Evolutionary conservation across 352 stramenopile genomes (phyloP).

Genomic region (Phytophthora citrophthora): DNA sequence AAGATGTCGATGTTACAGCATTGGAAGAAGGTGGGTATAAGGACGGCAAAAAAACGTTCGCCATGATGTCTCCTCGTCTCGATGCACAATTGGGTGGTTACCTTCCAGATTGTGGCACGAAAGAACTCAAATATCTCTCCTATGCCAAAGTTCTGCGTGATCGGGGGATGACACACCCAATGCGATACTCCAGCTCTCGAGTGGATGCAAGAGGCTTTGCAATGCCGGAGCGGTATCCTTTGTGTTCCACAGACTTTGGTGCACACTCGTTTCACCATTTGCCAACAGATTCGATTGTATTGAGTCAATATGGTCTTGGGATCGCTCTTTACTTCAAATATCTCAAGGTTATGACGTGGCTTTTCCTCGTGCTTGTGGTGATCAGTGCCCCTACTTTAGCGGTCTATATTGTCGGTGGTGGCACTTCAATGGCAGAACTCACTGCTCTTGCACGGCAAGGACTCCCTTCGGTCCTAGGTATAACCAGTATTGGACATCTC

Average conservation of each 20-base stretch:
- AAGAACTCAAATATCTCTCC: constrained; percentile 79
- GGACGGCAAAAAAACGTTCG: constrained; percentile 14
- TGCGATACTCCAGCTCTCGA: constrained; percentile 69
- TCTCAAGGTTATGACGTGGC: constrained; percentile 86
- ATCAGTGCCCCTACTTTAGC: constrained; percentile 64
- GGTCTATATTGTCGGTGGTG: constrained; percentile 75
- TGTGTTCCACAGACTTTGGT: constrained; percentile 74
- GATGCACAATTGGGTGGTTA: constrained; percentile 77
- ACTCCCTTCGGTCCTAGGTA: constrained; percentile 65
- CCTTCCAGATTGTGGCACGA: constrained; percentile 76
- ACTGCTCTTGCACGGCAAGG: constrained; percentile 73
- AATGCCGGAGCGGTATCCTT: constrained; percentile 60
- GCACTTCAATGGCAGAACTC: constrained; percentile 59
- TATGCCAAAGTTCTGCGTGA: constrained; percentile 80
- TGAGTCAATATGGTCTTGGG: constrained; percentile 80
- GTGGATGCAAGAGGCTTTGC: constrained; percentile 62
- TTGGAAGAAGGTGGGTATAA: constrained; percentile 29
- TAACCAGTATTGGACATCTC: constrained; percentile 86
- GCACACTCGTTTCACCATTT: constrained; percentile 78
- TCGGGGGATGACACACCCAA: constrained; percentile 72
- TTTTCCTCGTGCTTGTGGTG: constrained; percentile 80
- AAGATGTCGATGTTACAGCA: constrained; percentile 18
- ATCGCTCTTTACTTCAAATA: constrained; percentile 89
- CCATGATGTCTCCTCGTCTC: constrained; percentile 44
- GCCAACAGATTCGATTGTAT: constrained; percentile 74